Conservation (phyloP, 1,284 basidiomycete species). For the Trametes polyzona region DNA sequence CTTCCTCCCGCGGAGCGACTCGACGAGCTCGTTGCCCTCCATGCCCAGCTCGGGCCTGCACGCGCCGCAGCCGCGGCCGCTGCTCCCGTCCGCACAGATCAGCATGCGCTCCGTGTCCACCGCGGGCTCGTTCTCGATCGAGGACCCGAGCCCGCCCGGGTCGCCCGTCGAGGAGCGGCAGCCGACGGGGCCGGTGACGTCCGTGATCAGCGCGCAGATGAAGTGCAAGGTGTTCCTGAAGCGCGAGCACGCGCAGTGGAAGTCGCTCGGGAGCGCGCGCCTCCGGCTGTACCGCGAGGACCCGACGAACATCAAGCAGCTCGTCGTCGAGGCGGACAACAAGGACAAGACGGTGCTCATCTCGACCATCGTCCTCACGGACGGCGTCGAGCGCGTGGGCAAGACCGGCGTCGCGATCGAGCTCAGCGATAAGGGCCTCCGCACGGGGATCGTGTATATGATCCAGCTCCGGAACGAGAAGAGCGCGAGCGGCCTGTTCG, state of each 20-base stretch:
- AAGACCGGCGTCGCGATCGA: slow-evolving; percentile 98
- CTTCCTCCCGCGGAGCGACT: slow-evolving; percentile 37
- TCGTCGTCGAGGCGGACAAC: slow-evolving; percentile 92
- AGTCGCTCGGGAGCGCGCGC: slow-evolving; percentile 87
- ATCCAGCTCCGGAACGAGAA: slow-evolving; percentile 91
- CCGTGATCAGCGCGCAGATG: slow-evolving; percentile 88
- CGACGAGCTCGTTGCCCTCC: slow-evolving; percentile 34
- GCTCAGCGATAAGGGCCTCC: slow-evolving; percentile 84
- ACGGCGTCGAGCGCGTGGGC: slow-evolving; percentile 96
- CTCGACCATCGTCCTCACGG: slow-evolving; percentile 93
- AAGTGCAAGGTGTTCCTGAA: slow-evolving; percentile 98
- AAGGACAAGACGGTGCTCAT: slow-evolving; percentile 82
- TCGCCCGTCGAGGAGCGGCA: slow-evolving; percentile 69
- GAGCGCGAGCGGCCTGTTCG: slow-evolving; percentile 84
- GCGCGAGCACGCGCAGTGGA: slow-evolving; percentile 97
- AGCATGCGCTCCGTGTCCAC: slow-evolving; percentile 54
- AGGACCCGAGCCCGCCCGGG: slow-evolving; percentile 76
- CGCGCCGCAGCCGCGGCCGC: slow-evolving; percentile 53
- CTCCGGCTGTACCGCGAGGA: slow-evolving; percentile 86
- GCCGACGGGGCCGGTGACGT: slow-evolving; percentile 69
- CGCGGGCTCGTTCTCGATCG: slow-evolving; percentile 49
- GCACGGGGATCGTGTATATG: slow-evolving; percentile 99
- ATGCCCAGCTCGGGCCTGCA: slow-evolving; percentile 45
- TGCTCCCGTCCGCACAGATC: slow-evolving; percentile 66
- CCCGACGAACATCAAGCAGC: slow-evolving; percentile 90